These are phyloP conservation scores for Cryphonectria naterciae DNA, from an alignment of 2,329 filamentous ascomycete genomes.

Conservation along the genomic window DNA sequence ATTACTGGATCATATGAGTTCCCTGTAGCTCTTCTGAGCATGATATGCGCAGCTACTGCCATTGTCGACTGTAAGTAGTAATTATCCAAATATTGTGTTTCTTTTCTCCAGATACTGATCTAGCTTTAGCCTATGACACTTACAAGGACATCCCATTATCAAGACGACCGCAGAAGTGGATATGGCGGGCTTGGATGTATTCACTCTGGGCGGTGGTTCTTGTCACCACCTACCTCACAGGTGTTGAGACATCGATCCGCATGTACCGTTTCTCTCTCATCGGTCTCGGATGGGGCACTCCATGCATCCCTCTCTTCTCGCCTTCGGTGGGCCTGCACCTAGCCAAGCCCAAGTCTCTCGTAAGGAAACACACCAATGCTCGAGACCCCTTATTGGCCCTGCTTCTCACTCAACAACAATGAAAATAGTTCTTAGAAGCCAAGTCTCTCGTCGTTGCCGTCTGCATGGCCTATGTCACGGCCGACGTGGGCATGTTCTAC, in stretches of 20 bases:
- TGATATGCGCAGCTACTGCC: conserved; percentile 1
- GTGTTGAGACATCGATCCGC: not conserved
- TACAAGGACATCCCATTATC: conserved; percentile 9
- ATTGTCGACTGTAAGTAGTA: conserved; percentile 11
- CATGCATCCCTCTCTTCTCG: conserved; percentile 9
- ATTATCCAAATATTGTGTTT: not conserved
- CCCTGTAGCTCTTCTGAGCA: conserved; percentile 1
- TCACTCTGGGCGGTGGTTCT: not conserved
- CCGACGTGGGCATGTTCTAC: conserved; percentile 9
- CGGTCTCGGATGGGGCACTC: conserved; percentile 8
- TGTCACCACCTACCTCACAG: conserved; percentile 1
- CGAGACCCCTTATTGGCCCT: not conserved
- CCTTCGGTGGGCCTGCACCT: not conserved
- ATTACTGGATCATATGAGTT: conserved; percentile 8
- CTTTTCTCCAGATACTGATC: not conserved
- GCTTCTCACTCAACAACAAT: not conserved
- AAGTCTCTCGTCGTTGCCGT: conserved; percentile 11
- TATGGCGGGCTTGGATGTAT: conserved; percentile 9
- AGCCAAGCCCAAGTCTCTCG: conserved; percentile 2
- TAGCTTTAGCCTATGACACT: not conserved
- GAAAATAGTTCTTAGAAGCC: not conserved
- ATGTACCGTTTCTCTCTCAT: conserved; percentile 8
- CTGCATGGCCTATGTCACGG: conserved; percentile 9
- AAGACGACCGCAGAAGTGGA: not conserved
- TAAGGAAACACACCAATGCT: not conserved